These are phyloP conservation scores for Pythium aphanidermatum DNA, from an alignment of 352 stramenopile species.

Conservation along the genomic window DNA sequence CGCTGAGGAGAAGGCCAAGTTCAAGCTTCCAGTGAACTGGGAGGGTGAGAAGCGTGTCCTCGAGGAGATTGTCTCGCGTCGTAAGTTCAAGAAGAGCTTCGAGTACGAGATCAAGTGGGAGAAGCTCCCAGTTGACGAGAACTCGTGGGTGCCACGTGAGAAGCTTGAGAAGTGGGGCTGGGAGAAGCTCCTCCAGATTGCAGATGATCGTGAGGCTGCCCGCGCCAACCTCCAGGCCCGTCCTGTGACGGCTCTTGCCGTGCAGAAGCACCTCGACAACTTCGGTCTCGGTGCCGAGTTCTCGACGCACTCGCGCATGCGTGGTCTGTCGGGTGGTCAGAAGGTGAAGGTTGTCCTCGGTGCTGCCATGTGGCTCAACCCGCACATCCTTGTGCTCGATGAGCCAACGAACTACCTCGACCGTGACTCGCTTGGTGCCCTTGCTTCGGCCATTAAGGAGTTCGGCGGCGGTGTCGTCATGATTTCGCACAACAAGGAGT, in stretches of 20 bases:
- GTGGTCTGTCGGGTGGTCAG: constrained; percentile 96
- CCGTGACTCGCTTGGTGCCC: constrained; percentile 94
- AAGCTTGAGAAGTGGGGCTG: constrained; percentile 97
- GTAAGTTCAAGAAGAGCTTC: constrained; percentile 93
- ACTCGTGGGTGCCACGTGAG: constrained; percentile 92
- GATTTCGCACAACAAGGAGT: constrained; percentile 97
- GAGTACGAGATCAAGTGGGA: constrained; percentile 98
- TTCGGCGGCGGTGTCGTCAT: constrained; percentile 98
- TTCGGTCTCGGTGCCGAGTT: constrained; percentile 96
- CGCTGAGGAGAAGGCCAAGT: constrained; percentile 91
- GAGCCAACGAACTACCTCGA: constrained; percentile 96
- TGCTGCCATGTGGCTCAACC: constrained; percentile 96
- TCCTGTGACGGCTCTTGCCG: constrained; percentile 92
- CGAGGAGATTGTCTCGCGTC: constrained; percentile 89
- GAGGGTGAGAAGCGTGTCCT: constrained; percentile 87
- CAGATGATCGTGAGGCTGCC: constrained; percentile 93
- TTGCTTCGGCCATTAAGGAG: constrained; percentile 94
- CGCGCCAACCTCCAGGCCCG: constrained; percentile 90
- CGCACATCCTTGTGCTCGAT: constrained; percentile 93
- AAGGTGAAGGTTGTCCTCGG: constrained; percentile 99
- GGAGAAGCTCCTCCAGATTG: constrained; percentile 96
- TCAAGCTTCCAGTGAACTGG: constrained; percentile 94
- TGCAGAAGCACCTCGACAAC: constrained; percentile 96
- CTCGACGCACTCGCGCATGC: constrained; percentile 97
- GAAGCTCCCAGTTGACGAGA: constrained; percentile 92